Percentiles rank a stretch among this genome's conserved stretches.
These are phyloP conservation scores for Aspergillus felis DNA, from an alignment of 2,329 filamentous ascomycete species.

Conservation along the genomic window DNA sequence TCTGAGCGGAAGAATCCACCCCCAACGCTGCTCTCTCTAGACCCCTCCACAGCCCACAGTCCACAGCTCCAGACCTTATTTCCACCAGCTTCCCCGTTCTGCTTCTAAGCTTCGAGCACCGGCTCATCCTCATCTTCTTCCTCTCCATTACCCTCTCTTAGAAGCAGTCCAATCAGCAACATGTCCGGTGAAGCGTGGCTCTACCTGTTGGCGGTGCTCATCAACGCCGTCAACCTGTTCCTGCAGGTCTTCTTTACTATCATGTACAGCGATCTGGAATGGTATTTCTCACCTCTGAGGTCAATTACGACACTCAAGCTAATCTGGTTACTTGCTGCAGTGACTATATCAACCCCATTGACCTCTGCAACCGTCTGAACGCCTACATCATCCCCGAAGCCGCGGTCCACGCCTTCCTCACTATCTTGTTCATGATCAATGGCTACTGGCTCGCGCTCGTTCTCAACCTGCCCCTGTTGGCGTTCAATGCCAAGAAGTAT, in stretches of 20 bases:
- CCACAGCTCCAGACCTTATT: not conserved
- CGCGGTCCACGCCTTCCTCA: constrained; percentile 93
- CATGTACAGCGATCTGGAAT: constrained; percentile 99
- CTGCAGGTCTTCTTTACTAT: constrained; percentile 99
- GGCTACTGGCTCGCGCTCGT: constrained; percentile 95
- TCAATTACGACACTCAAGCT: constrained; percentile 18
- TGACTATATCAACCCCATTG: constrained; percentile 99
- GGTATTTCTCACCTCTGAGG: constrained; percentile 57
- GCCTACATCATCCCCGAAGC: constrained; percentile 99
- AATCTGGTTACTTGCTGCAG: constrained; percentile 46
- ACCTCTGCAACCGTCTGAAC: constrained; percentile 99
- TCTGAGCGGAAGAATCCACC: not conserved
- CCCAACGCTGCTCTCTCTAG: not conserved
- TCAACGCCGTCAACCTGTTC: constrained; percentile 99
- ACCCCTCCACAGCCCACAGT: not conserved
- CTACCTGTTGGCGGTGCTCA: constrained; percentile 94
- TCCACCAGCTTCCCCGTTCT: not conserved
- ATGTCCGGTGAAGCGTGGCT: constrained; percentile 99
- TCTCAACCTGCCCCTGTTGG: constrained; percentile 86
- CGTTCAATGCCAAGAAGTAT: constrained; percentile 97
- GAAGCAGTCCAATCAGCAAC: constrained; percentile 31
- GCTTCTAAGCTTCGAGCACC: not conserved
- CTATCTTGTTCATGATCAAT: constrained; percentile 94
- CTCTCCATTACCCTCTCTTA: constrained; percentile 4
- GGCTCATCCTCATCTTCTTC: not conserved